Base-by-base conservation (phyloP, 1,284 basidiomycete species). In the Polyporus tsugae region DNA sequence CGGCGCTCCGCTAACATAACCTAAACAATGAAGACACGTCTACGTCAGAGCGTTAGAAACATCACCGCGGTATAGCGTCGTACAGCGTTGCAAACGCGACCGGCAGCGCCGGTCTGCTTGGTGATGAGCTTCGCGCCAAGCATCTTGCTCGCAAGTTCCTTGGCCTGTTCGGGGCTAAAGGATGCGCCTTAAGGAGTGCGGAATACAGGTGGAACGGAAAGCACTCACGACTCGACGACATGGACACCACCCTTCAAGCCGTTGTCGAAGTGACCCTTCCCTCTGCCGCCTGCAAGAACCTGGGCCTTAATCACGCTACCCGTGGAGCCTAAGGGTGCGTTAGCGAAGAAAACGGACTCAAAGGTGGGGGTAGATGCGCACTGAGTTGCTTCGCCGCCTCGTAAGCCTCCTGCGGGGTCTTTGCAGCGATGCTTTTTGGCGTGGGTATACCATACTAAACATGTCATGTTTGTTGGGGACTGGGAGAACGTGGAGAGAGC, bases 191-290 rank as follows among this genome's bases (percentile, higher is more conserved):
- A 29, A 17, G 44, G 53, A 7, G 68, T 46, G 52, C 39, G 22
- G 25, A 39, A 58, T 36, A 63, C 39, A 39, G 67, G 38, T 69
- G 62, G 22, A 41, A 38, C 3, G n/a, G 38, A 6, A 11, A 44
- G 64, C 46, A 68, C 89, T 75, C 81, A 97, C 95, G 89, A 94
- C 78, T 95, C 89, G 72, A 99, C 89, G 85, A 95, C 90, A 82
- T 99, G 98, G 29, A 99, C 98, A 85, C 98, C 98, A 67, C 98
- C 97, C 82, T 99, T 92, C 79, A 99, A 91, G 39, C 98, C 98
- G 79, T 91, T 95, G 84, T 97, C 92, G 78, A 99, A 99, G 79
- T 95, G 93, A 66, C 98, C 98, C 87, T 99, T 99, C 75, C 98
- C 98, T 79, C 98, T 91, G 76, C 98, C 98, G 78, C 98, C 98